Evolutionary conservation across 2,329 filamentous ascomycete species (phyloP).

Genomic region (Trichophyton simii): DNA sequence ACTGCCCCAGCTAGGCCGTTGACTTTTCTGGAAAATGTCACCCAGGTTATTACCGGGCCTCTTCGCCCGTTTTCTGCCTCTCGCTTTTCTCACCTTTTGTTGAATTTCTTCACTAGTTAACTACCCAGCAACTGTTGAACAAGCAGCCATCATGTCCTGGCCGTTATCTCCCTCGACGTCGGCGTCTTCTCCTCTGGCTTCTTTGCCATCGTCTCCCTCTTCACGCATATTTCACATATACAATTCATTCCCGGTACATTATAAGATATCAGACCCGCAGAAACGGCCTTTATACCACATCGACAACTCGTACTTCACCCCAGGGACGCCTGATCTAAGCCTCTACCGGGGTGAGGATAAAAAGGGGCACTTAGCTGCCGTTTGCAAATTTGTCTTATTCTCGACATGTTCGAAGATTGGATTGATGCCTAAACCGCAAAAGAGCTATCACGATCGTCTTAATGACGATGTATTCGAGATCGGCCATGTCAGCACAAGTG

Average conservation of each 20-base stretch:
- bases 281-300: conserved; percentile 16
- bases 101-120: not conserved
- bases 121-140: not conserved
- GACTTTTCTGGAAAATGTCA: not conserved
- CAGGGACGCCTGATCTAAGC: conserved; percentile 25
- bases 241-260: not conserved
- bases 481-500: conserved; percentile 12
- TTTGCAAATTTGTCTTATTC: conserved; percentile 24
- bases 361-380: conserved; percentile 19
- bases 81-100: not conserved
- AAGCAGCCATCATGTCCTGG: not conserved
- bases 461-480: not conserved
- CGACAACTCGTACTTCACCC: conserved; percentile 19
- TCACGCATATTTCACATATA: conserved; percentile 1
- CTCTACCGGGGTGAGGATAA: conserved; percentile 21
- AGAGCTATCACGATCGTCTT: not conserved
- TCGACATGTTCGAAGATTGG: conserved; percentile 23
- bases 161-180: not conserved
- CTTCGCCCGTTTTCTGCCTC: not conserved
- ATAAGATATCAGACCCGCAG: not conserved
- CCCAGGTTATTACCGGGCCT: not conserved
- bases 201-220: not conserved
- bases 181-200: not conserved
- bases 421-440: conserved; percentile 19
- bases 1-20: not conserved